Evolutionary conservation across 78 protist genomes (phyloP).

Genomic region (Dictyostelium intermedium): DNA sequence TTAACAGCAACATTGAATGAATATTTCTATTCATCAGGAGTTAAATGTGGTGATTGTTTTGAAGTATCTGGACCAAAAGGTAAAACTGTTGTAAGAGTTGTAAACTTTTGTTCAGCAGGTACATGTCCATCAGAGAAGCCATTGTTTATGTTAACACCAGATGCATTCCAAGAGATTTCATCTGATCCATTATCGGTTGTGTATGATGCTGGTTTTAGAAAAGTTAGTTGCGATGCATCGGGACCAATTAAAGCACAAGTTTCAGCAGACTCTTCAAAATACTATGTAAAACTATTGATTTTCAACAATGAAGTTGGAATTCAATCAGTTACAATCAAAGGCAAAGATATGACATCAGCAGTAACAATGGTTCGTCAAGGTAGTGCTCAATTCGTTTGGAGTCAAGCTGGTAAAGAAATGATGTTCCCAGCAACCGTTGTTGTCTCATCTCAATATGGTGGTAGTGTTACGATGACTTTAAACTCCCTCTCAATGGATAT

Average conservation of each 20-base stretch:
- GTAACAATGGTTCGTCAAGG: slow-evolving; percentile 32
- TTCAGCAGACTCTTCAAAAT: slow-evolving; percentile 6
- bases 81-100: slow-evolving; percentile 30
- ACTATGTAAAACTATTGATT: slow-evolving; percentile 23
- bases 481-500: neutral
- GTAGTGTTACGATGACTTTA: neutral
- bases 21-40: slow-evolving; percentile 14
- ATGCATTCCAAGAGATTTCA: slow-evolving; percentile 32
- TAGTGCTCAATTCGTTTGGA: slow-evolving; percentile 31
- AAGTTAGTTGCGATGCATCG: slow-evolving; percentile 19
- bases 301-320: slow-evolving; percentile 55
- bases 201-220: slow-evolving; percentile 64
- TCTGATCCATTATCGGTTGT: neutral
- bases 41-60: slow-evolving; percentile 65
- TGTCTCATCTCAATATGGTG: slow-evolving; percentile 27
- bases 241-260: slow-evolving; percentile 19
- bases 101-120: slow-evolving; percentile 36
- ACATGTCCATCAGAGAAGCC: slow-evolving; percentile 49
- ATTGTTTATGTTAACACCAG: slow-evolving; percentile 52
- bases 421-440: slow-evolving; percentile 41
- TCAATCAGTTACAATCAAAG: slow-evolving; percentile 17
- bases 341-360: neutral
- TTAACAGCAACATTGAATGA: slow-evolving; percentile 47
- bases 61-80: slow-evolving; percentile 56
- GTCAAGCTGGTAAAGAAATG: slow-evolving; percentile 2